These are phyloP conservation scores for Gossypium mustelinum DNA, from an alignment of 345 rosid genomes.

Conservation along the genomic window DNA sequence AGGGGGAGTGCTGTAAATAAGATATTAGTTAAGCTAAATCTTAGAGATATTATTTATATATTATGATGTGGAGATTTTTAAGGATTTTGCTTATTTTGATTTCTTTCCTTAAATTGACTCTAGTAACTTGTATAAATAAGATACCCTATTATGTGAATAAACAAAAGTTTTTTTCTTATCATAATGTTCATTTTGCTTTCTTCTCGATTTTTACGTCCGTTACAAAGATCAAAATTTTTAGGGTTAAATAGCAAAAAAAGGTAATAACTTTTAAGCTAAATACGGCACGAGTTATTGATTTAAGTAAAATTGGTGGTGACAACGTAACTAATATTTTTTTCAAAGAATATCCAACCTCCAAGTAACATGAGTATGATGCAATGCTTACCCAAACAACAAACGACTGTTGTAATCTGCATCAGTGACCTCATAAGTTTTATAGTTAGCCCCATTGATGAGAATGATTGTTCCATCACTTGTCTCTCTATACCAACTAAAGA, in stretches of 20 bases:
- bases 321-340: background rate
- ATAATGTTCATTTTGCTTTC: no score
- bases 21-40: no score
- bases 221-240: background rate
- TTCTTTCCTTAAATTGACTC: no score
- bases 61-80: no score
- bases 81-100: no score
- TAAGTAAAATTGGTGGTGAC: background rate
- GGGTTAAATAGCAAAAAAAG: background rate
- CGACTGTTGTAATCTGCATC: slow-evolving; percentile 82
- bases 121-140: no score
- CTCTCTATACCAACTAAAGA: slow-evolving; percentile 95
- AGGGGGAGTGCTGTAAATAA: no score
- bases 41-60: no score
- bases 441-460: slow-evolving; percentile 67
- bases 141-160: no score
- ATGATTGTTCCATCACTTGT: slow-evolving; percentile 58
- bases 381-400: slow-evolving; percentile 71
- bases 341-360: background rate
- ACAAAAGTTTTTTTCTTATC: no score
- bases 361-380: slow-evolving; percentile 21
- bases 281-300: background rate
- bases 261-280: background rate
- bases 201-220: no score
- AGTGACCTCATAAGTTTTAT: slow-evolving; percentile 68